Evolutionary conservation across 768 basidiomycete species (phyloP).

Genomic region (Steccherinum ochraceum): DNA sequence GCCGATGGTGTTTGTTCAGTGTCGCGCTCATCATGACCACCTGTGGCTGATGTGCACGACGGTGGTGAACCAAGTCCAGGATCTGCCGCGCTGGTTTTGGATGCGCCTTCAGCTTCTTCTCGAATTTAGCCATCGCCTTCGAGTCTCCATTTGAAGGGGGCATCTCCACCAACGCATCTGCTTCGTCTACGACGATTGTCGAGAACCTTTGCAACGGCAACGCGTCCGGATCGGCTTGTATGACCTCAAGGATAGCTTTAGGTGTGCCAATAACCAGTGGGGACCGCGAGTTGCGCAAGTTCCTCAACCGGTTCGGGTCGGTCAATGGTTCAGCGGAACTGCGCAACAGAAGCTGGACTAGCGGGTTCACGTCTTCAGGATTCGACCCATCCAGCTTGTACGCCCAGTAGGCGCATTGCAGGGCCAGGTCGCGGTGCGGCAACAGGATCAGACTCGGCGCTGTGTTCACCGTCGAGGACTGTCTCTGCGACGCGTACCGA

Average conservation of each 20-base stretch:
- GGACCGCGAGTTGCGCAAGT: conserved; percentile 40
- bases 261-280: conserved; percentile 71
- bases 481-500: background rate
- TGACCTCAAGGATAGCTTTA: conserved; percentile 55
- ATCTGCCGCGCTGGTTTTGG: conserved; percentile 53
- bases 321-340: conserved; percentile 36
- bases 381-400: conserved; percentile 35
- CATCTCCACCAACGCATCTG: conserved; percentile 56
- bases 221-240: conserved; percentile 34
- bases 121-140: conserved; percentile 23
- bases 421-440: conserved; percentile 68
- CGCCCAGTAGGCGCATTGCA: conserved; percentile 64
- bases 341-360: conserved; percentile 60
- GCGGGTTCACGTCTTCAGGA: conserved; percentile 24
- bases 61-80: conserved; percentile 30
- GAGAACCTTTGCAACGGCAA: conserved; percentile 43
- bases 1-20: conserved; percentile 46
- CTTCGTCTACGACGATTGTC: conserved; percentile 68
- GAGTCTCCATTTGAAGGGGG: background rate
- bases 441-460: conserved; percentile 59
- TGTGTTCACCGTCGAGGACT: conserved; percentile 13
- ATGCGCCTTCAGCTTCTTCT: conserved; percentile 42
- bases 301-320: conserved; percentile 26
- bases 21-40: conserved; percentile 69
- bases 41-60: conserved; percentile 36